phyloP scores from a whole-genome alignment of 2,329 filamentous ascomycete species.

The Paecilomyces dactylethromorphus region DNA sequence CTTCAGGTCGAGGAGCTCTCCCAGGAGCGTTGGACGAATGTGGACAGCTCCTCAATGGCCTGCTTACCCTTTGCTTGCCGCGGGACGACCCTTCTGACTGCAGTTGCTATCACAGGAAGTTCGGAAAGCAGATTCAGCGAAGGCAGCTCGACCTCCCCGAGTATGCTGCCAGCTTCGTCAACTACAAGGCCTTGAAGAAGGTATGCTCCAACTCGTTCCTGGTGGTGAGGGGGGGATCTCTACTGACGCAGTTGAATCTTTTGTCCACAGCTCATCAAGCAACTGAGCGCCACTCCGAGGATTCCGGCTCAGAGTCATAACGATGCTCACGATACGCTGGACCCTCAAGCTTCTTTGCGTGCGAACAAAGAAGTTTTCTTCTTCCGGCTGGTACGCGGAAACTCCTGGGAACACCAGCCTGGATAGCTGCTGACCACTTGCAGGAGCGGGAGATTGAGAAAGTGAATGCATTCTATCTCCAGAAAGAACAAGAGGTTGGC shows the following conservation, averaged over 20 bases:
- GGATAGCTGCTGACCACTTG: background rate
- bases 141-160: conserved; percentile 97
- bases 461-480: conserved; percentile 94
- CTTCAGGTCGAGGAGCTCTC: background rate
- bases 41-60: background rate
- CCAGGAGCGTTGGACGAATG: background rate
- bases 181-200: conserved; percentile 99
- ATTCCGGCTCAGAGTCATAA: conserved; percentile 67
- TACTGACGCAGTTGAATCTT: conserved; percentile 6
- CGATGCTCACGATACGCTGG: conserved; percentile 41
- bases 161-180: conserved; percentile 98
- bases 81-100: background rate
- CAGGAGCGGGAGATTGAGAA: conserved; percentile 97
- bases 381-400: conserved; percentile 73
- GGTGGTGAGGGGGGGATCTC: background rate
- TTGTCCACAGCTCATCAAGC: conserved; percentile 80
- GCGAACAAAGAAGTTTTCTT: conserved; percentile 99
- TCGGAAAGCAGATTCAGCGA: conserved; percentile 99
- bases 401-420: background rate
- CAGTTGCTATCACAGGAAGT: conserved; percentile 65
- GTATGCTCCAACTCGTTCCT: conserved; percentile 41
- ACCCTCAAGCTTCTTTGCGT: conserved; percentile 84
- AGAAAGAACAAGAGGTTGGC: conserved; percentile 92
- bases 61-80: background rate
- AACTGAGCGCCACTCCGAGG: conserved; percentile 84